Base-by-base conservation (phyloP, 371 early-diverging fungal genomes). In the Mortierella sp. region DNA sequence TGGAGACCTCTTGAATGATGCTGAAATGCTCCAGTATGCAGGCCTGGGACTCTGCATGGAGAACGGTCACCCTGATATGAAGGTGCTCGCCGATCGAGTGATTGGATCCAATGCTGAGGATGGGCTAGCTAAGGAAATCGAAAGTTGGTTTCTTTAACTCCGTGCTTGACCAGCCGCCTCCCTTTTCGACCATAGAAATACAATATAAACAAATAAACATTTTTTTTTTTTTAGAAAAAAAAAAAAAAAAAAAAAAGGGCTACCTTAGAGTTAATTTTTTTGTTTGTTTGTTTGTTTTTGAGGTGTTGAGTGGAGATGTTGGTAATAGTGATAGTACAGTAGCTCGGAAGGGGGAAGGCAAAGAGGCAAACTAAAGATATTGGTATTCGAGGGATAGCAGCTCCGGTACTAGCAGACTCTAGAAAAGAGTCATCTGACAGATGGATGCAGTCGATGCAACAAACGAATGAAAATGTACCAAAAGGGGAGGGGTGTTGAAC, bases 1-100 rank as follows among this genome's bases (percentile, higher is more conserved):
- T 73, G 88, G 88, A 28, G 88, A 87, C 60, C 81, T 86, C 80
- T 76, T 86, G n/a, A 87, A 87, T 56, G 87, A 87, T 62, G 73
- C 77, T 19, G 85, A 85, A 65, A 87, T 87, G 87, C 67, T 87
- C 15, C 72, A 82, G 47, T 85, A 65, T 72, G 86, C 87, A 16
- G 87, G 87, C 51, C 61, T 73, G 60, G 79, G 79, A 0, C 47
- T 72, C 7, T 72, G 72, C 19, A 79, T 79, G 79, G 79, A 67
- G 30, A 79, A 79, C 28, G 79, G 79, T 4, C 79, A 79, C 26
- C 70, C 65, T n/a, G 70, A 69, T 7, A 66, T 79, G 73, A 79
- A 79, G 43, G 50, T 1, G 15, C 28, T 72, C 48, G 79, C 79
- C 11, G 67, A 72, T 51, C 57, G 79, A n/a, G 73, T 79, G 0